Evolutionary conservation across 345 rosid genomes (phyloP).

Genomic region (Bruguiera parviflora): DNA sequence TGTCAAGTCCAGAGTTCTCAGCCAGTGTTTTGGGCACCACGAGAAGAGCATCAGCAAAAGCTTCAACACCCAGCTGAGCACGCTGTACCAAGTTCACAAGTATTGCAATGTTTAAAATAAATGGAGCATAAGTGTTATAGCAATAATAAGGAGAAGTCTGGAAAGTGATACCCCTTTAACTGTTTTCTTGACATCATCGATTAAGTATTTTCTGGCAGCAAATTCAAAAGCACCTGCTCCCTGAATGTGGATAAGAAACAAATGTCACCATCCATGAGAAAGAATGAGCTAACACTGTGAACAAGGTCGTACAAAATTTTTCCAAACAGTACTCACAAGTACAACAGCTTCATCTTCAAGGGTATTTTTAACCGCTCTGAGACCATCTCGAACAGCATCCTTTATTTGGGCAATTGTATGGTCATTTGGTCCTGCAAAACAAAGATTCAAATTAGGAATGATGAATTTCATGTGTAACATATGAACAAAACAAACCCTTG

Average conservation of each 20-base stretch:
- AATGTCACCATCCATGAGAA: background rate
- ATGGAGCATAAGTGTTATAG: background rate
- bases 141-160: background rate
- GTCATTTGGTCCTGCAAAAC: conserved; percentile 80
- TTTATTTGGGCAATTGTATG: conserved; percentile 98
- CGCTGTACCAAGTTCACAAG: conserved; percentile 50
- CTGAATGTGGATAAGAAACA: conserved; percentile 29
- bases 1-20: conserved; percentile 94
- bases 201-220: conserved; percentile 83
- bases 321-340: conserved; percentile 44
- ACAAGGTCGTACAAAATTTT: background rate
- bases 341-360: conserved; percentile 90
- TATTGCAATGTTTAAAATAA: conserved; percentile 10
- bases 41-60: conserved; percentile 97
- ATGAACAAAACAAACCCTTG: background rate
- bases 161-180: conserved; percentile 76
- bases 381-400: conserved; percentile 96
- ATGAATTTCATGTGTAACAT: background rate
- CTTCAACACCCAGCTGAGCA: conserved; percentile 96
- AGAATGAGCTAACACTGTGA: background rate
- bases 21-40: conserved; percentile 95
- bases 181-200: conserved; percentile 83
- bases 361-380: conserved; percentile 91
- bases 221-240: conserved; percentile 99
- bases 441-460: background rate